Percentiles rank a stretch among this genome's conserved stretches.
Conservation (phyloP, 805 yeast genomes). For the Spathaspora girioi region DNA sequence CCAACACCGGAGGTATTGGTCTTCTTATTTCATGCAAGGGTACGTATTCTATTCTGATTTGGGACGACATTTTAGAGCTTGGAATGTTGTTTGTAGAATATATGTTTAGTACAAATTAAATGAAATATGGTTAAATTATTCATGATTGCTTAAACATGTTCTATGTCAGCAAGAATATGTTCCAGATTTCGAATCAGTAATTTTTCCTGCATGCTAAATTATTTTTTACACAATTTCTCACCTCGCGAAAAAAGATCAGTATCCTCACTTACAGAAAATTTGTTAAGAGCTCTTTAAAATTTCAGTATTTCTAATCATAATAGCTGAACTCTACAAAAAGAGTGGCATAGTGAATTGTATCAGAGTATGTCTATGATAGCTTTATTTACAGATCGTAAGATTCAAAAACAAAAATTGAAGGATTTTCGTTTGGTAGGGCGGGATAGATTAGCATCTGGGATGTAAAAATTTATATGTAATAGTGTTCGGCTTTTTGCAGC, state of each 20-base stretch:
- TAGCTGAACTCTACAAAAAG: no score
- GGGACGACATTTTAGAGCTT: slow-evolving; percentile 11
- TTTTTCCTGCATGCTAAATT: not conserved
- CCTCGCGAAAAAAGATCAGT: no score
- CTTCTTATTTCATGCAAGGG: slow-evolving; percentile 68
- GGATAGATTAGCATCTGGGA: no score
- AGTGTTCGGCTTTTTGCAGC: not conserved
- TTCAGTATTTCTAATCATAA: no score
- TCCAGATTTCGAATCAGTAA: not conserved
- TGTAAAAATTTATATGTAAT: not conserved
- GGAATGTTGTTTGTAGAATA: not conserved
- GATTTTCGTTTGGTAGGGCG: no score
- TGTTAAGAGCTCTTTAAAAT: no score
- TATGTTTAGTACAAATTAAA: not conserved
- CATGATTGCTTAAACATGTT: not conserved
- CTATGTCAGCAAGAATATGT: not conserved
- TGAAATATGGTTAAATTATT: not conserved
- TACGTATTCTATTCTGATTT: slow-evolving; percentile 50
- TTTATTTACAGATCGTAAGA: no score
- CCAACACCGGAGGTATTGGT: slow-evolving; percentile 85
- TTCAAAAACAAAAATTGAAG: no score
- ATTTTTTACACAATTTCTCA: not conserved
- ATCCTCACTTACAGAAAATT: no score
- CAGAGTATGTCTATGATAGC: no score
- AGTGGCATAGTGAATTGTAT: no score